Evolutionary conservation across 179 eudicot genomes (phyloP).

Genomic region (Gypsophila paniculata): DNA sequence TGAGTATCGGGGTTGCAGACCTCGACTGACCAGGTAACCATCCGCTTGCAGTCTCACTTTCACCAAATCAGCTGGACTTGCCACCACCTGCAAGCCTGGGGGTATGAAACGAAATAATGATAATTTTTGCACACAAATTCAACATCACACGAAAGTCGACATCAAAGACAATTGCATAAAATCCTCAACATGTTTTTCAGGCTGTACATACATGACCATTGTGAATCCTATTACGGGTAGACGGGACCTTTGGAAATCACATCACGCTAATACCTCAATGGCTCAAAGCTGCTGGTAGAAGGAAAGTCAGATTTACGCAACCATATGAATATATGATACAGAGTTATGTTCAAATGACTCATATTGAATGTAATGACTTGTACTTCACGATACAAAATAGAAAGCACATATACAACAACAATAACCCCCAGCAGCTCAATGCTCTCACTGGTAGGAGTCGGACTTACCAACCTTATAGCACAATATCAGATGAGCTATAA

Average conservation of each 20-base stretch:
- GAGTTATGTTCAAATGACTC: too few relatives aligned
- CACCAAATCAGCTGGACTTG: conserved; percentile 90
- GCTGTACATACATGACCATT: neutral
- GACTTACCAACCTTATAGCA: too few relatives aligned
- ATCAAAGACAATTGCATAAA: neutral
- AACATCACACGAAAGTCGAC: too few relatives aligned
- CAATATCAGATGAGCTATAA: too few relatives aligned
- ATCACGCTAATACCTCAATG: neutral
- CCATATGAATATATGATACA: too few relatives aligned
- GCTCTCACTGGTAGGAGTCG: too few relatives aligned
- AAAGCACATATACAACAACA: too few relatives aligned
- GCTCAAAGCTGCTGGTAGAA: too few relatives aligned
- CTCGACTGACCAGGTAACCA: conserved; percentile 52
- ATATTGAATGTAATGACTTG: too few relatives aligned
- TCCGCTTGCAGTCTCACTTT: conserved; percentile 95
- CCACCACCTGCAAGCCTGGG: conserved; percentile 58
- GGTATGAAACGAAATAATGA: conserved; percentile 23
- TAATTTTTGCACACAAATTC: neutral
- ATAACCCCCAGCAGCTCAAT: too few relatives aligned
- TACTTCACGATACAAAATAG: too few relatives aligned
- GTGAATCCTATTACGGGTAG: neutral
- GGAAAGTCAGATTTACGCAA: too few relatives aligned
- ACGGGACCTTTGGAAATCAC: neutral
- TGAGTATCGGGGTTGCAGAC: conserved; percentile 62
- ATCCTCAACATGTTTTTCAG: neutral